Percentiles rank a stretch among this genome's conserved stretches.
These are phyloP conservation scores for Phytophthora kernoviae DNA, from an alignment of 352 stramenopile species.

Conservation along the genomic window DNA sequence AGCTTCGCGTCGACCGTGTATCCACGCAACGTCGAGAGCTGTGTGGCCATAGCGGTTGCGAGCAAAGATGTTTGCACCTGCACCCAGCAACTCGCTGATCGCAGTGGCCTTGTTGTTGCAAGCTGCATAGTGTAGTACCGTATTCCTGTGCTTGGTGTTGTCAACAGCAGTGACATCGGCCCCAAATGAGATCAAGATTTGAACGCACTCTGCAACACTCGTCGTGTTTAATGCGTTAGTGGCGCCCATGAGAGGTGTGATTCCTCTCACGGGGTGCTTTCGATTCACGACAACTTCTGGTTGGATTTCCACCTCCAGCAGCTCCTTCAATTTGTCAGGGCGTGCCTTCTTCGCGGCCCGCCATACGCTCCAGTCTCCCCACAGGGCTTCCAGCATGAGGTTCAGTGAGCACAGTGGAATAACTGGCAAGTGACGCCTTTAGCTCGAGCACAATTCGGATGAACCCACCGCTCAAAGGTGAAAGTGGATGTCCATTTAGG, in stretches of 20 bases:
- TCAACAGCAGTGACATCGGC: conserved; percentile 44
- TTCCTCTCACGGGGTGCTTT: conserved; percentile 42
- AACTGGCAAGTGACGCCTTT: conserved; percentile 8
- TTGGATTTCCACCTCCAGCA: conserved; percentile 8
- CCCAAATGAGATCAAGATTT: conserved; percentile 56
- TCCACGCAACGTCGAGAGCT: conserved; percentile 56
- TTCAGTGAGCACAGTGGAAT: neutral
- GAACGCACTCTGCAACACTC: conserved; percentile 41
- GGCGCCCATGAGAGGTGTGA: conserved; percentile 66
- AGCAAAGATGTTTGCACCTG: conserved; percentile 46
- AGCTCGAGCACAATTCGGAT: conserved; percentile 1
- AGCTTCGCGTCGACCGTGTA: conserved; percentile 13
- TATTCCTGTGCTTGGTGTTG: conserved; percentile 39
- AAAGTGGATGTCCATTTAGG: too few species aligned
- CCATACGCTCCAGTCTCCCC: conserved; percentile 24
- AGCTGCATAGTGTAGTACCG: conserved; percentile 67
- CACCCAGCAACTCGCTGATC: conserved; percentile 53
- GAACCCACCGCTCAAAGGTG: too few species aligned
- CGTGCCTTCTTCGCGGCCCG: conserved; percentile 24
- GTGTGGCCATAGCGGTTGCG: conserved; percentile 50
- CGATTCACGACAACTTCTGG: conserved; percentile 22
- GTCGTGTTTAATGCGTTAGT: conserved; percentile 45
- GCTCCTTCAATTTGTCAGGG: conserved; percentile 15
- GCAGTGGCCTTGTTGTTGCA: conserved; percentile 44
- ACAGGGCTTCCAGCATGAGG: conserved; percentile 12